Evolutionary conservation across 2,329 filamentous ascomycete genomes (phyloP).

Genomic region (Aspergillus tubingensis): DNA sequence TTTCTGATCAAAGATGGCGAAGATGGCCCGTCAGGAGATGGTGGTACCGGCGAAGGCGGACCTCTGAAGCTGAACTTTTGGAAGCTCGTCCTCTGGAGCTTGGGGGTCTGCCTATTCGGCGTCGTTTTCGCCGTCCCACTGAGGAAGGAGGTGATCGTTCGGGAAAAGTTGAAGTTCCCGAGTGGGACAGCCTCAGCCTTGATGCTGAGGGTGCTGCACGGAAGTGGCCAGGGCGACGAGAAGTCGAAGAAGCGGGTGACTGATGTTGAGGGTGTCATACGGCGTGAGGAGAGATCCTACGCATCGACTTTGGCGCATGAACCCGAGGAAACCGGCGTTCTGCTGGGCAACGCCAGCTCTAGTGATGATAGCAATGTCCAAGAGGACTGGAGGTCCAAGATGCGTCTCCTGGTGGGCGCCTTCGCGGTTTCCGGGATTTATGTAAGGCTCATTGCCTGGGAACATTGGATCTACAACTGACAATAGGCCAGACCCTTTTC

Average conservation of each 20-base stretch:
- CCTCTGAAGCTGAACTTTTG: constrained; percentile 71
- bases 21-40: constrained; percentile 74
- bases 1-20: constrained; percentile 78
- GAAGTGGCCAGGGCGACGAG: constrained; percentile 52
- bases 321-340: constrained; percentile 45
- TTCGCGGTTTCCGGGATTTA: constrained; percentile 62
- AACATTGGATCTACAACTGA: not conserved
- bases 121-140: constrained; percentile 94
- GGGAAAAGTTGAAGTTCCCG: constrained; percentile 90
- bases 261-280: constrained; percentile 16
- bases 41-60: constrained; percentile 70
- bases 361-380: constrained; percentile 39
- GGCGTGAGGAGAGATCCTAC: constrained; percentile 30
- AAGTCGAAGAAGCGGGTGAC: constrained; percentile 29
- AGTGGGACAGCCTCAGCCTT: constrained; percentile 94
- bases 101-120: constrained; percentile 94
- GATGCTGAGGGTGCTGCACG: constrained; percentile 88
- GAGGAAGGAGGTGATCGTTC: constrained; percentile 85
- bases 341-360: constrained; percentile 50
- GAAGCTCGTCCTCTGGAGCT: constrained; percentile 83
- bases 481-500: constrained; percentile 66
- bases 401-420: constrained; percentile 60
- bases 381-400: constrained; percentile 63
- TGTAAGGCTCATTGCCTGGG: constrained; percentile 36
- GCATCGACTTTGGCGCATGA: constrained; percentile 37